These are phyloP conservation scores for Penicillium malachiteum DNA, from an alignment of 495 filamentous ascomycete species.

Conservation along the genomic window DNA sequence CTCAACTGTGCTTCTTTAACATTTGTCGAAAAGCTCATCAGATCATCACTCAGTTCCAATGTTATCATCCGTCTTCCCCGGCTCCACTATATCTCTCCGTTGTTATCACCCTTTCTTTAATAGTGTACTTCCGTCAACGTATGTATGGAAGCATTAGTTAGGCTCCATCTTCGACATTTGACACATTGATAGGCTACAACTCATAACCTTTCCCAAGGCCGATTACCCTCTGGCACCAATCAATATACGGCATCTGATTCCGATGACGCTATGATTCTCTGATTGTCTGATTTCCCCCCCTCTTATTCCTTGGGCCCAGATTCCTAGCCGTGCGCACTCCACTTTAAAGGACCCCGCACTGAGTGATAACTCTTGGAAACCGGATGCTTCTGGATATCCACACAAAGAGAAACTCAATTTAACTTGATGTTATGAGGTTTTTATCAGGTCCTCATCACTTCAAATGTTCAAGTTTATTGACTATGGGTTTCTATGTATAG, in stretches of 20 bases:
- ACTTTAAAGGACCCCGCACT: slow-evolving; percentile 2
- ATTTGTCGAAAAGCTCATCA: background rate
- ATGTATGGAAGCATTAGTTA: too few relatives aligned
- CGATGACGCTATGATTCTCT: slow-evolving; percentile 30
- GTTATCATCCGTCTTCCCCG: slow-evolving; percentile 4
- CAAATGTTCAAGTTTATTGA: too few relatives aligned
- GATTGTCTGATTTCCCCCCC: background rate
- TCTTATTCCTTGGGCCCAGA: slow-evolving; percentile 13
- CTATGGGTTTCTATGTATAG: too few relatives aligned
- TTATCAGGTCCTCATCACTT: too few relatives aligned
- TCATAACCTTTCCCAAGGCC: background rate
- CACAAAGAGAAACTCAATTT: too few relatives aligned
- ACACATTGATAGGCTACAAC: background rate
- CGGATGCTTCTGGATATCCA: too few relatives aligned
- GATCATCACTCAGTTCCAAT: slow-evolving; percentile 1
- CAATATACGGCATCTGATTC: background rate
- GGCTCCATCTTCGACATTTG: too few relatives aligned
- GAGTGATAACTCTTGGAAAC: background rate
- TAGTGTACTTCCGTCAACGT: too few relatives aligned
- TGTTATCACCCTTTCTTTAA: too few relatives aligned
- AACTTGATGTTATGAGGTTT: too few relatives aligned
- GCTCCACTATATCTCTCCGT: background rate
- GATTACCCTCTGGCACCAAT: slow-evolving; percentile 10
- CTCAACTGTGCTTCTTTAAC: too few relatives aligned
- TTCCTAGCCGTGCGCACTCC: slow-evolving; percentile 18